Percentiles rank a stretch among this genome's conserved stretches.
These are phyloP conservation scores for Lactifluus subvellereus DNA, from an alignment of 768 basidiomycete species.

Conservation along the genomic window DNA sequence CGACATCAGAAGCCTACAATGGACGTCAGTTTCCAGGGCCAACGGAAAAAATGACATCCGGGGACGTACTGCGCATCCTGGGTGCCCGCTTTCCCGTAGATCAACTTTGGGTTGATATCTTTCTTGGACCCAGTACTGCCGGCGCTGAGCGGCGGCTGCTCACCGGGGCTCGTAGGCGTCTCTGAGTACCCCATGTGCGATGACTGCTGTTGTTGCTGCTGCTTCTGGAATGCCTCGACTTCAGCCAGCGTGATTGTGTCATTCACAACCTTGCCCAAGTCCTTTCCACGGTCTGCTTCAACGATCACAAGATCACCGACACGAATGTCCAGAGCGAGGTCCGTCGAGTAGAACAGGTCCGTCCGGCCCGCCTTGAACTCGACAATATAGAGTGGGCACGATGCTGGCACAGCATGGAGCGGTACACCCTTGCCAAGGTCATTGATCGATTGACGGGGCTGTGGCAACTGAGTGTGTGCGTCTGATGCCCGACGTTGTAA, in stretches of 20 bases:
- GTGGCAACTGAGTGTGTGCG: constrained; percentile 29
- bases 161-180: constrained; percentile 46
- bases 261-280: constrained; percentile 87
- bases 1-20: constrained; percentile 56
- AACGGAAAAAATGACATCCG: neutral
- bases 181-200: constrained; percentile 41
- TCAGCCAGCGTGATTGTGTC: constrained; percentile 86
- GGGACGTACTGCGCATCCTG: constrained; percentile 74
- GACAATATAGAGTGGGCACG: constrained; percentile 91
- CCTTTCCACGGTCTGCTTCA: constrained; percentile 92
- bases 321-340: constrained; percentile 56
- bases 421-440: constrained; percentile 89
- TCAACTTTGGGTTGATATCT: constrained; percentile 96
- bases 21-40: constrained; percentile 9
- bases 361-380: constrained; percentile 97
- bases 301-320: constrained; percentile 94
- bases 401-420: constrained; percentile 71
- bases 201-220: constrained; percentile 45
- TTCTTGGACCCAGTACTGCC: constrained; percentile 52
- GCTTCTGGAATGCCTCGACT: constrained; percentile 85
- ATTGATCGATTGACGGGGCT: constrained; percentile 28
- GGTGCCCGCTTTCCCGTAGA: constrained; percentile 79
- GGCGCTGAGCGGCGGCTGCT: constrained; percentile 23
- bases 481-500: constrained; percentile 39
- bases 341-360: constrained; percentile 88